Base-by-base conservation (phyloP, 345 rosid genomes). In the Triadica sebifera region DNA sequence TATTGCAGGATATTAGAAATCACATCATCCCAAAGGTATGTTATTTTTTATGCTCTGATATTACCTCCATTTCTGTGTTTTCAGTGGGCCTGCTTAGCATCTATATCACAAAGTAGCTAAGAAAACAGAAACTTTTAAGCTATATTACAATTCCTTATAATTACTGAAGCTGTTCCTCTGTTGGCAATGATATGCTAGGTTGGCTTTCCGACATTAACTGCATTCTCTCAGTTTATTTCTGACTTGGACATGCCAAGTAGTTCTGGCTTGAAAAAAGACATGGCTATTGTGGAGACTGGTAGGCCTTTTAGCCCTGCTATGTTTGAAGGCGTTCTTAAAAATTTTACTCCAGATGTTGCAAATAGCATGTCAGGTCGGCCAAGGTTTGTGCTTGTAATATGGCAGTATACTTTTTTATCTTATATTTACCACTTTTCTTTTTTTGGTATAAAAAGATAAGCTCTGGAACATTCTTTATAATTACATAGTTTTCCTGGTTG, bases 281-380 rank as follows among this genome's bases (percentile, higher is more conserved):
- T 66, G 7, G 46, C 82, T 8, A 51, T 72, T 65, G 67, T 88
- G 70, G 94, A 92, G 78, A 84, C 87, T 63, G 94, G 94, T 67
- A 86, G 82, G 86, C 94, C 99, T 63, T 84, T 85, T 69, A 85
- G 84, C 72, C 98, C 97, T 70, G 78, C 87, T 68, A 89, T 95
- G 98, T 95, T 93, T 81, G 97, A 88, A 80, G 85, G 71, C 19
- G 92, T 95, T 67, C 94, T 95, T 68, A 85, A 84, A 77, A 83
- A 79, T 22, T 95, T 95, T 81, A 88, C 96, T 53, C 98, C 98
- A 20, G 96, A 93, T 83, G 90, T 93, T 74, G 90, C 88, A 66
- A 87, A 73, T 86, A 79, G 89, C 86, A 84, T 87, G 77, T 88
- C 92, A 25, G 92, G 96, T 73, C 78, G 97, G 71, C 94, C 94